Conservation (phyloP, 345 rosid species). For the sweet orange (Citrus sinensis) region DNA sequence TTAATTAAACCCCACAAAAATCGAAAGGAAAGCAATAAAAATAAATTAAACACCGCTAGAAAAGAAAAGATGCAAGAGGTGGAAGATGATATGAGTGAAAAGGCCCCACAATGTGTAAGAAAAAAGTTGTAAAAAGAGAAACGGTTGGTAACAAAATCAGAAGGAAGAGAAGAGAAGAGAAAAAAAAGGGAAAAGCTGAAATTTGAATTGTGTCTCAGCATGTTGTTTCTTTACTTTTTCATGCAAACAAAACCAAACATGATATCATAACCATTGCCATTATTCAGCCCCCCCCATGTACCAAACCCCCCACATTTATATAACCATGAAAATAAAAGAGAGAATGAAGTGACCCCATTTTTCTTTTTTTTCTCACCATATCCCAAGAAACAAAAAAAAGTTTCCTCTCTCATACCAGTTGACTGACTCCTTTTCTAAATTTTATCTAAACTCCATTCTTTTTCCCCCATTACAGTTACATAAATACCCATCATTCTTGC, state of each 20-base stretch:
- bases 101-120: conserved; percentile 40
- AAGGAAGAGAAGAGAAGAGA: conserved; percentile 16
- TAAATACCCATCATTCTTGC: conserved; percentile 20
- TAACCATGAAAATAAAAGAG: background rate
- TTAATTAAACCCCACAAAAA: background rate
- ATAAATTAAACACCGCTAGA: background rate
- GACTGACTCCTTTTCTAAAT: conserved; percentile 57
- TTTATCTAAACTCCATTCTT: conserved; percentile 17
- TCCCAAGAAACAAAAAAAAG: conserved; percentile 35
- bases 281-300: conserved; percentile 44
- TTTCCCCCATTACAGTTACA: conserved; percentile 27
- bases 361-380: conserved; percentile 24
- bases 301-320: conserved; percentile 20
- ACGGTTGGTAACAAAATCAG: conserved; percentile 41
- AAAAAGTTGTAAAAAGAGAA: conserved; percentile 35
- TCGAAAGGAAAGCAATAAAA: background rate
- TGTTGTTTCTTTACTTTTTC: conserved; percentile 18
- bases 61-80: background rate
- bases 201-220: conserved; percentile 46
- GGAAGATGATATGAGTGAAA: conserved; percentile 18
- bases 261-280: conserved; percentile 44
- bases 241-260: conserved; percentile 24
- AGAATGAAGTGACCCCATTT: background rate
- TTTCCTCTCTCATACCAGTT: conserved; percentile 35
- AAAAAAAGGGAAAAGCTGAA: conserved; percentile 40